phyloP scores from a whole-genome alignment of 441 rosid species.

The Pelargonium australe region DNA sequence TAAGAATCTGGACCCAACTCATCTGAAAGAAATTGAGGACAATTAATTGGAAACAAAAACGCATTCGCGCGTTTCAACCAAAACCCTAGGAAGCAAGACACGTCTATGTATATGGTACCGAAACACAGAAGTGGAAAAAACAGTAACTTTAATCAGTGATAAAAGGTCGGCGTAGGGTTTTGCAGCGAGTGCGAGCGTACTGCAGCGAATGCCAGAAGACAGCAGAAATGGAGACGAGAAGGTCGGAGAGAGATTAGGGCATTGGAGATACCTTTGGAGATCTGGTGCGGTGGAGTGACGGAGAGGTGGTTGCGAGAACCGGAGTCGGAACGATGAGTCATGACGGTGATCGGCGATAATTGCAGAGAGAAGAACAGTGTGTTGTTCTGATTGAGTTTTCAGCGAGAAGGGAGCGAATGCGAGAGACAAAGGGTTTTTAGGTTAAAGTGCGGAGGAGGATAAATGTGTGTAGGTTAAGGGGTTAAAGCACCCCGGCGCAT shows the following conservation, averaged over 20 bases:
- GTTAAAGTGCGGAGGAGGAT: slow-evolving; percentile 9
- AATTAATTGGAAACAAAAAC: background rate
- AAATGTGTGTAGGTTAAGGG: slow-evolving; percentile 6
- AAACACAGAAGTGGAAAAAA: background rate
- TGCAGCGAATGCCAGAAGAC: background rate
- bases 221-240: background rate
- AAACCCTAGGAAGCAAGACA: background rate
- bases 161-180: background rate
- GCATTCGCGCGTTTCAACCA: background rate
- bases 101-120: background rate
- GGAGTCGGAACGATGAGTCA: slow-evolving; percentile 61
- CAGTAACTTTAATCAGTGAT: background rate
- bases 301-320: slow-evolving; percentile 56
- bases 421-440: slow-evolving; percentile 10
- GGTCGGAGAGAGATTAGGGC: background rate
- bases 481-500: background rate
- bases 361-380: slow-evolving; percentile 17
- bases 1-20: background rate
- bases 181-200: background rate
- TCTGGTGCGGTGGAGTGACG: slow-evolving; percentile 67
- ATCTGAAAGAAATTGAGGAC: background rate
- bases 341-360: slow-evolving; percentile 49
- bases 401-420: background rate
- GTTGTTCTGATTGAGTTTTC: background rate
- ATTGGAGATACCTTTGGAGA: slow-evolving; percentile 63